Percentiles rank a stretch among this genome's conserved stretches.
These are phyloP conservation scores for Oryza nivara DNA, from an alignment of 176 grass and related monocot genomes.

Conservation along the genomic window DNA sequence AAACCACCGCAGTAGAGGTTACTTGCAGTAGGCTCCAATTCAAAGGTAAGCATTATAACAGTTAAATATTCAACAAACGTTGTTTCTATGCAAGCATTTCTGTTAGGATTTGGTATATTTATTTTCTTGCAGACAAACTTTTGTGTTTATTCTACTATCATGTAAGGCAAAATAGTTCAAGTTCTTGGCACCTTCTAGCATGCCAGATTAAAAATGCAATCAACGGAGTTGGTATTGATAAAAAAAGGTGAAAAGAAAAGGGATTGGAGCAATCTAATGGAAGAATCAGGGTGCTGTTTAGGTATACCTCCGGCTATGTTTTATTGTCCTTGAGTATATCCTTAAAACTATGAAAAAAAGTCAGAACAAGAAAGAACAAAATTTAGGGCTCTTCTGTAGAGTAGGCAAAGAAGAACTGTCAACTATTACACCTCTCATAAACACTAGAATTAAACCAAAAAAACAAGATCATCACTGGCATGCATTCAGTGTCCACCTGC, in stretches of 20 bases:
- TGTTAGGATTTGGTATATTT: background rate
- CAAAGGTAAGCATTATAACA: slow-evolving; percentile 26
- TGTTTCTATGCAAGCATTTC: background rate
- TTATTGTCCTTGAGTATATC: slow-evolving; percentile 11
- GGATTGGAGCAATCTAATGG: slow-evolving; percentile 15
- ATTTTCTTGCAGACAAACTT: slow-evolving; percentile 1
- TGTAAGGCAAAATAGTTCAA: background rate
- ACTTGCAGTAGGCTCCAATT: slow-evolving; percentile 35
- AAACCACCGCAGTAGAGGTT: slow-evolving; percentile 30
- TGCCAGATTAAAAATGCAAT: slow-evolving; percentile 31
- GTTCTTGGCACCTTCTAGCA: slow-evolving; percentile 37
- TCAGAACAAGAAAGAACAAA: background rate
- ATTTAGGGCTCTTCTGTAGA: background rate
- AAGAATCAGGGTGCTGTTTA: slow-evolving; percentile 28
- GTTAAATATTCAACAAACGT: background rate
- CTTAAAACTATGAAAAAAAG: slow-evolving; percentile 23
- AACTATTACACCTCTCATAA: background rate
- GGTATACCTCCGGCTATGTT: slow-evolving; percentile 26
- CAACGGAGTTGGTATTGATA: slow-evolving; percentile 14
- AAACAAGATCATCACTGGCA: slow-evolving; percentile 3
- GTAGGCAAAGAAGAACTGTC: slow-evolving; percentile 36
- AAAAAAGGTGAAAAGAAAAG: slow-evolving; percentile 24
- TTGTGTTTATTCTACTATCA: slow-evolving; percentile 10
- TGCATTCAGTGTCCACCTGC: slow-evolving; percentile 30
- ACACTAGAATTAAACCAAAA: slow-evolving; percentile 13